phyloP scores from a whole-genome alignment of 2,329 filamentous ascomycete species.

The Ophiostoma quercus region DNA sequence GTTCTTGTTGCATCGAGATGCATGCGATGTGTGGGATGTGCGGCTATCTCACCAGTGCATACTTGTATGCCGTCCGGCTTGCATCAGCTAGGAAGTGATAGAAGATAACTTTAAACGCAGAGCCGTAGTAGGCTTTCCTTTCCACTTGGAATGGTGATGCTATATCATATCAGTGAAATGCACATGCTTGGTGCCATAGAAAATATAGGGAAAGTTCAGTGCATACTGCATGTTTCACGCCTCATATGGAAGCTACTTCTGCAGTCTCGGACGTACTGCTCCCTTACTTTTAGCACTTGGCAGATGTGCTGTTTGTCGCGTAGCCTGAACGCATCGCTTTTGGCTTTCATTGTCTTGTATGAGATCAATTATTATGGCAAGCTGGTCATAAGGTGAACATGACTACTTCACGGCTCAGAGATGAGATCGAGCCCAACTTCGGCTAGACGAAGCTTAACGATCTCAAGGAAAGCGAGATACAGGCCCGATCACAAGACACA shows the following conservation, averaged over 20 bases:
- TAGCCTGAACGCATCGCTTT: neutral
- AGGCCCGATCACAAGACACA: neutral
- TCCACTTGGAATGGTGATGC: neutral
- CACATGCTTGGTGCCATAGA: neutral
- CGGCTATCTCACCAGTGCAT: neutral
- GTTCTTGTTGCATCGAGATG: neutral
- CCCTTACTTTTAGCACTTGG: neutral
- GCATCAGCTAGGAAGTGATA: neutral
- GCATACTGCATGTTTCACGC: neutral
- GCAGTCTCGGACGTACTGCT: conserved; percentile 9
- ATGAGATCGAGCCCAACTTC: neutral
- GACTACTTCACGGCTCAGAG: neutral
- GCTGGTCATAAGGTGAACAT: neutral
- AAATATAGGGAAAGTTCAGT: neutral
- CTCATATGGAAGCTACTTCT: neutral
- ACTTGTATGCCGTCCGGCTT: neutral
- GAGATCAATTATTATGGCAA: neutral
- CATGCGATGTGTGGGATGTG: neutral
- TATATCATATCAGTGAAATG: too few species aligned
- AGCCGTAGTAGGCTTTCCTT: neutral
- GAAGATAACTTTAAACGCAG: neutral
- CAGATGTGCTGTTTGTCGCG: neutral
- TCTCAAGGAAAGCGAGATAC: neutral
- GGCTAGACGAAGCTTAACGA: neutral
- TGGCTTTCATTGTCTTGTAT: neutral